Conservation (phyloP, 2,329 filamentous ascomycete species). For the Apiospora pterosperma region DNA sequence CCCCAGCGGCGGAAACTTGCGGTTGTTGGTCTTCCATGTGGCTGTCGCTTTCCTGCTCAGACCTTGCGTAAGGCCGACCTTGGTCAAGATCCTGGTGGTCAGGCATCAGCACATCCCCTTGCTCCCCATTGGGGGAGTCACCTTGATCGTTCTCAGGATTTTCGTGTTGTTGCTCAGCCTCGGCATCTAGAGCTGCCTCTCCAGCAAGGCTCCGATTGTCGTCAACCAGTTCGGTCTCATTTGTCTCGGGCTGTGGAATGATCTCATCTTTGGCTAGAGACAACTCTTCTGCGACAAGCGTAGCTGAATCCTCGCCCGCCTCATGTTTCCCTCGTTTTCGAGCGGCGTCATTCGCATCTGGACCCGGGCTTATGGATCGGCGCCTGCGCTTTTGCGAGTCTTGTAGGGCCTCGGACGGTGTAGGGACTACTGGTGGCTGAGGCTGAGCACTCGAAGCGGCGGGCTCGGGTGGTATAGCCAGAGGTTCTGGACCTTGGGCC, state of each 20-base stretch:
- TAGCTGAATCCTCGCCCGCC: not conserved
- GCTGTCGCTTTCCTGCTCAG: conserved; percentile 5
- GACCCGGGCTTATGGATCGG: conserved; percentile 7
- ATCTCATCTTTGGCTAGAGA: not conserved
- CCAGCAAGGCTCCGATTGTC: not conserved
- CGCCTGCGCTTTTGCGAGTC: conserved; percentile 9
- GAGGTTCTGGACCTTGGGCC: not conserved
- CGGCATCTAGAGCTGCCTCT: not conserved
- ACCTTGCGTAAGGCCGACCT: not conserved
- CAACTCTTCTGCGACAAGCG: not conserved
- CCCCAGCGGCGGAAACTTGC: conserved; percentile 13
- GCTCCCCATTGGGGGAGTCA: not conserved
- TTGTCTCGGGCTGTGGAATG: not conserved
- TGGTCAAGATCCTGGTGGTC: not conserved
- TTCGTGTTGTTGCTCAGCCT: not conserved
- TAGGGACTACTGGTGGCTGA: not conserved
- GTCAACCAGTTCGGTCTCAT: not conserved
- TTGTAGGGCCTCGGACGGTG: conserved; percentile 3
- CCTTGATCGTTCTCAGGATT: conserved; percentile 1
- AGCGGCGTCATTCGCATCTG: conserved; percentile 1
- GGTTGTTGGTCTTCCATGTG: conserved; percentile 16
- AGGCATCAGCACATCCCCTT: conserved; percentile 1
- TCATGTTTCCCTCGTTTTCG: conserved; percentile 6
- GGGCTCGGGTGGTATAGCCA: not conserved
- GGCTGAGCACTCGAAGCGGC: not conserved